phyloP scores from a whole-genome alignment of 2,329 filamentous ascomycete species.

The Alternaria sp. region DNA sequence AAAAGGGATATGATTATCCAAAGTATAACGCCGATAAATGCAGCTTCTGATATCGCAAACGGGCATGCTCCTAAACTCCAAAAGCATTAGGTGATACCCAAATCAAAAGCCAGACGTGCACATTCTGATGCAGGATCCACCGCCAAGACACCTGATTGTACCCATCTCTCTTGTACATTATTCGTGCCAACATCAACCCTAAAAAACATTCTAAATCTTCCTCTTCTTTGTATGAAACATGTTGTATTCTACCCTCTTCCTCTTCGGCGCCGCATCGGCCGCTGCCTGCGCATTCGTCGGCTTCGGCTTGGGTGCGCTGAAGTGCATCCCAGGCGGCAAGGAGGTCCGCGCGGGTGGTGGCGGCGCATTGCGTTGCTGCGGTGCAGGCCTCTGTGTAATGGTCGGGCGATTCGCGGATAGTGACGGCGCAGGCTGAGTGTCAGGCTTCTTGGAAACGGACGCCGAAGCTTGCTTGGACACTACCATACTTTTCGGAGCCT shows the following conservation, averaged over 20 bases:
- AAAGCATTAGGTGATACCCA: background rate
- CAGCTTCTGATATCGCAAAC: background rate
- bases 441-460: slow-evolving; percentile 18
- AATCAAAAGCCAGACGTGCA: background rate
- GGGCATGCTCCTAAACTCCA: background rate
- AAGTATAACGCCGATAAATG: background rate
- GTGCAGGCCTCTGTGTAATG: slow-evolving; percentile 31
- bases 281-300: slow-evolving; percentile 14
- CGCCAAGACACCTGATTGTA: background rate
- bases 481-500: slow-evolving; percentile 31
- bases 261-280: slow-evolving; percentile 18
- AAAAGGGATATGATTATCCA: background rate
- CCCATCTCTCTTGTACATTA: background rate
- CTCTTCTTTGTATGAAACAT: slow-evolving; percentile 28
- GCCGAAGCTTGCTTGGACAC: slow-evolving; percentile 35
- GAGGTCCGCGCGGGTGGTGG: slow-evolving; percentile 27
- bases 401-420: slow-evolving; percentile 18
- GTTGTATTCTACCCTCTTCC: slow-evolving; percentile 24
- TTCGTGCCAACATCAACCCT: background rate
- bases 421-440: slow-evolving; percentile 6
- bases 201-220: slow-evolving; percentile 3
- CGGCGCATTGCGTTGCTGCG: slow-evolving; percentile 16
- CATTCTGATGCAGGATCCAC: background rate
- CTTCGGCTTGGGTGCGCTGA: slow-evolving; percentile 35
- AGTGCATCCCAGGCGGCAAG: slow-evolving; percentile 38